phyloP scores from a whole-genome alignment of 2,329 filamentous ascomycete species.

The Lizonia empirigonia region DNA sequence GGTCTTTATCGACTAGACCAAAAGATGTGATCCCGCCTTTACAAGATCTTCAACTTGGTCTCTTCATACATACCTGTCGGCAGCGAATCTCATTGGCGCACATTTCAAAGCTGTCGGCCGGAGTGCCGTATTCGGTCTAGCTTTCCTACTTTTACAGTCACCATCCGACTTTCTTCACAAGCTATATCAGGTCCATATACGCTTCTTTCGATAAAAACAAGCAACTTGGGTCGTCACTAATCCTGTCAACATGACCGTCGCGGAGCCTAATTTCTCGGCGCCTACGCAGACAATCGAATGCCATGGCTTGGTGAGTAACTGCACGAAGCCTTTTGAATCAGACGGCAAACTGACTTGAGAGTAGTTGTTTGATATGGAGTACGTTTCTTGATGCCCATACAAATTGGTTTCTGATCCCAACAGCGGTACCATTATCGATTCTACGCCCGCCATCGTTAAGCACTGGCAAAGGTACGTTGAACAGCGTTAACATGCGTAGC shows the following conservation, averaged over 20 bases:
- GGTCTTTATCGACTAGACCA: neutral
- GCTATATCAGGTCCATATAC: constrained; percentile 2
- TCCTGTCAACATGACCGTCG: constrained; percentile 34
- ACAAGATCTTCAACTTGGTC: neutral
- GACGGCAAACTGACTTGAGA: neutral
- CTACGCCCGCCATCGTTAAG: constrained; percentile 75
- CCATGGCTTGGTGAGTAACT: constrained; percentile 49
- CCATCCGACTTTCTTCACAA: constrained; percentile 2
- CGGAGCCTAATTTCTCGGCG: constrained; percentile 49
- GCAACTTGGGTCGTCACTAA: neutral
- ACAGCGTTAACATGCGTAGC: neutral
- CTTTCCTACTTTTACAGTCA: neutral
- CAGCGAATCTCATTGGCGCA: constrained; percentile 7
- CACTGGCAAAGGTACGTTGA: constrained; percentile 71
- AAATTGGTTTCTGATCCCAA: constrained; percentile 10
- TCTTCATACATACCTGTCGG: constrained; percentile 5
- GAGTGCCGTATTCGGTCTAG: constrained; percentile 9
- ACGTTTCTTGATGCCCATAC: neutral
- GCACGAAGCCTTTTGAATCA: neutral
- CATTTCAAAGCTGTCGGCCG: neutral
- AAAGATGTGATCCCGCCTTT: neutral
- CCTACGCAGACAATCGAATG: constrained; percentile 49
- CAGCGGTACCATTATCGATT: constrained; percentile 81
- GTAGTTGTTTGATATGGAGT: constrained; percentile 48
- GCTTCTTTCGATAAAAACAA: neutral